These are phyloP conservation scores for Talaromyces verruculosus DNA, from an alignment of 2,329 filamentous ascomycete genomes.

Conservation along the genomic window DNA sequence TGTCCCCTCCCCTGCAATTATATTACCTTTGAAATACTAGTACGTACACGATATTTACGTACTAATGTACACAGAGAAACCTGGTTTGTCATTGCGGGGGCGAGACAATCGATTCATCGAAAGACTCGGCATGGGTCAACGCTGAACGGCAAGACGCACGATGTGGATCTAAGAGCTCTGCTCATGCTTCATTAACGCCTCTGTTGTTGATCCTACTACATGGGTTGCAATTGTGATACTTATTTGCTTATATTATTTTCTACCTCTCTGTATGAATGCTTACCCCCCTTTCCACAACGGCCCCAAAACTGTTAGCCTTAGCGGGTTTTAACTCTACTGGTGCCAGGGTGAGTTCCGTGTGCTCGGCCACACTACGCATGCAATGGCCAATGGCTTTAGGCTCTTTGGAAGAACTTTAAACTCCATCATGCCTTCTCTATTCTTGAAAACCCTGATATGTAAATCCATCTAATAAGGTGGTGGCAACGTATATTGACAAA, in stretches of 20 bases:
- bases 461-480: background rate
- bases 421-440: background rate
- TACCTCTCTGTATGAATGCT: background rate
- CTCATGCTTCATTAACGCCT: background rate
- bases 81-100: background rate
- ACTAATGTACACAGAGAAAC: background rate
- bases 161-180: background rate
- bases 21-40: background rate
- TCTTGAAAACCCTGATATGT: background rate
- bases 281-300: background rate
- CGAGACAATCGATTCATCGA: background rate
- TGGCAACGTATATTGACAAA: background rate
- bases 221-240: background rate
- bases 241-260: background rate
- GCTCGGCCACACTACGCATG: background rate
- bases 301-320: background rate
- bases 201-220: background rate
- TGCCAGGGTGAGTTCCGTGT: background rate
- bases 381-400: background rate
- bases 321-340: background rate
- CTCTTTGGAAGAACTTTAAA: background rate
- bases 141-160: background rate
- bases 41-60: background rate
- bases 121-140: background rate
- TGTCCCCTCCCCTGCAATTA: background rate